Evolutionary conservation across 1,284 basidiomycete genomes (phyloP).

Genomic region (Sutorius eximius): DNA sequence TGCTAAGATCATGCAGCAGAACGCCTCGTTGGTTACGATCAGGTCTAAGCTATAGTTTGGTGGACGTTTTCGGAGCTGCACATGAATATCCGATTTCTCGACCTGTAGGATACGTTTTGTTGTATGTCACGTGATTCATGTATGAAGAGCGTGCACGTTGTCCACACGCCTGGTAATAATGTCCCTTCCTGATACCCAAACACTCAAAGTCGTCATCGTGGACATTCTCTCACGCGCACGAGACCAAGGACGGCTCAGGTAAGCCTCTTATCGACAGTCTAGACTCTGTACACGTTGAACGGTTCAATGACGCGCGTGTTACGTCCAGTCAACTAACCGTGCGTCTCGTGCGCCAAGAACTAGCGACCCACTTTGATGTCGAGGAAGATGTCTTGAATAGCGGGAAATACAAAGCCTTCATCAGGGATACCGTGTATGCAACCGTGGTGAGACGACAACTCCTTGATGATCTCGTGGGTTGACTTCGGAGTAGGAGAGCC

Average conservation of each 20-base stretch:
- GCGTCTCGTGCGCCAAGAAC: constrained; percentile 45
- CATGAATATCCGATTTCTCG: background rate
- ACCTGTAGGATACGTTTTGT: too few relatives aligned
- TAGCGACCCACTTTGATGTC: constrained; percentile 46
- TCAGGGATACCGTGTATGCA: constrained; percentile 44
- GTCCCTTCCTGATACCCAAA: constrained; percentile 17
- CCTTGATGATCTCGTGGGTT: background rate
- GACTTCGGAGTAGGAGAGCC: constrained; percentile 7
- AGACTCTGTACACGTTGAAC: background rate
- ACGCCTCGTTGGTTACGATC: constrained; percentile 39
- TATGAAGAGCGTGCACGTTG: background rate
- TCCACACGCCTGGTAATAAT: background rate
- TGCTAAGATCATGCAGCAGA: constrained; percentile 45
- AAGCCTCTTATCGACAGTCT: constrained; percentile 1
- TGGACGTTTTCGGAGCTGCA: background rate
- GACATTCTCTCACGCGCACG: constrained; percentile 32
- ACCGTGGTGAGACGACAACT: constrained; percentile 38
- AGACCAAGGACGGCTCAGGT: constrained; percentile 30
- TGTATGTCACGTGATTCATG: constrained; percentile 9
- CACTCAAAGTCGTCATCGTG: constrained; percentile 25
- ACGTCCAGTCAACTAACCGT: constrained; percentile 45
- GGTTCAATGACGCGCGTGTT: background rate
- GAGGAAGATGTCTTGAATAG: constrained; percentile 41
- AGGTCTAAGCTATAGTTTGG: constrained; percentile 42
- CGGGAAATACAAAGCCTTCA: constrained; percentile 43